phyloP scores from a whole-genome alignment of 2,329 filamentous ascomycete genomes.

The Colletotrichum acutatum region DNA sequence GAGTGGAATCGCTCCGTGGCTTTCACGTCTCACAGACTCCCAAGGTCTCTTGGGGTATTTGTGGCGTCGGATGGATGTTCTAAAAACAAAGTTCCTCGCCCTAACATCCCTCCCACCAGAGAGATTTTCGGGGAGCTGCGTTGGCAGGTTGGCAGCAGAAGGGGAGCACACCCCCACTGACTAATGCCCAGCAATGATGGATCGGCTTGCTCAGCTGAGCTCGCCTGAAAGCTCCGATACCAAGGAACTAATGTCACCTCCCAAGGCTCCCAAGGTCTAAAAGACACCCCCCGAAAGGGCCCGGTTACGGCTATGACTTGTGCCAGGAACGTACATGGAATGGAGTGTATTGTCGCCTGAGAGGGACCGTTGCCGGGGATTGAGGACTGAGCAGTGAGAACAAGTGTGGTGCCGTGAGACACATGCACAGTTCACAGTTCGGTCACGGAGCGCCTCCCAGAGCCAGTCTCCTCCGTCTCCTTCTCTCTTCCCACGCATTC shows the following conservation, averaged over 20 bases:
- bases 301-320: not conserved
- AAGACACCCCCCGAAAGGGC: not conserved
- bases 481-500: not conserved
- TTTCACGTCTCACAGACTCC: not conserved
- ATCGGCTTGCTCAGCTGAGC: not conserved
- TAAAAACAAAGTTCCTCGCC: not conserved
- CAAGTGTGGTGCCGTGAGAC: not conserved
- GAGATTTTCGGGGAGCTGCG: constrained; percentile 21
- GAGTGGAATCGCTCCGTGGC: not conserved
- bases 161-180: constrained; percentile 1
- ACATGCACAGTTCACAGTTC: not conserved
- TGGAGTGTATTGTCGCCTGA: not conserved
- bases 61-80: too few relatives aligned
- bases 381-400: not conserved
- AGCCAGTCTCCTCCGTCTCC: not conserved
- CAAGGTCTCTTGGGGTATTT: too few relatives aligned
- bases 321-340: not conserved
- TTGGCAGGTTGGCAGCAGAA: not conserved
- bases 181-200: not conserved
- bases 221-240: not conserved
- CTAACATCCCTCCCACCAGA: constrained; percentile 15
- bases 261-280: not conserved
- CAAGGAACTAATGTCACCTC: not conserved
- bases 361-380: not conserved
- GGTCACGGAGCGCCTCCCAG: not conserved